phyloP scores from a whole-genome alignment of 177 flowering plant species.

The Vitis hybrid region DNA sequence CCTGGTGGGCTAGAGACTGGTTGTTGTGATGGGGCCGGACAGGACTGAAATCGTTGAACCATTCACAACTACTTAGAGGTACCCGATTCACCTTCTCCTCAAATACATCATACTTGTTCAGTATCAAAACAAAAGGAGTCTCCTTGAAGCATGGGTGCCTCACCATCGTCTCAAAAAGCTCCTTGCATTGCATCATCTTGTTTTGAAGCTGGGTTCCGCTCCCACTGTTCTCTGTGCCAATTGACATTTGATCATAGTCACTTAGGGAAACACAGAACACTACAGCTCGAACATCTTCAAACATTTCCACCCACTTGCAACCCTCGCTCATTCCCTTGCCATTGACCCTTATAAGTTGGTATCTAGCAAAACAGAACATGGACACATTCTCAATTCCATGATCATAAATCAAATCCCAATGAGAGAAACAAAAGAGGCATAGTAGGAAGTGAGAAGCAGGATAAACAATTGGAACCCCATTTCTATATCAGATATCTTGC shows the following conservation, averaged over 20 bases:
- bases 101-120: conserved; percentile 91
- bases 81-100: conserved; percentile 75
- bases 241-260: conserved; percentile 75
- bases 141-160: conserved; percentile 86
- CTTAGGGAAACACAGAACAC: conserved; percentile 81
- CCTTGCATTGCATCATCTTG: conserved; percentile 88
- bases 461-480: too few relatives aligned
- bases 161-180: conserved; percentile 76
- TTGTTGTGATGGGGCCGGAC: conserved; percentile 62
- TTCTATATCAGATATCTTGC: too few relatives aligned
- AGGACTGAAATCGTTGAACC: conserved; percentile 92
- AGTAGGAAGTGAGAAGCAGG: too few relatives aligned
- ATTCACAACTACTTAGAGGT: conserved; percentile 65
- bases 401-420: too few relatives aligned
- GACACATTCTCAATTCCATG: too few relatives aligned
- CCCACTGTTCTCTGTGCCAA: conserved; percentile 43
- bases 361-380: conserved; percentile 38
- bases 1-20: conserved; percentile 86
- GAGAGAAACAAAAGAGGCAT: neutral
- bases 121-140: conserved; percentile 81
- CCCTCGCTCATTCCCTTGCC: conserved; percentile 96
- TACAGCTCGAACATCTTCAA: conserved; percentile 91
- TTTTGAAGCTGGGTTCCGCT: conserved; percentile 57
- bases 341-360: conserved; percentile 87
- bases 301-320: conserved; percentile 99